Evolutionary conservation across 768 basidiomycete species (phyloP).

Genomic region (Roridomyces roridus): DNA sequence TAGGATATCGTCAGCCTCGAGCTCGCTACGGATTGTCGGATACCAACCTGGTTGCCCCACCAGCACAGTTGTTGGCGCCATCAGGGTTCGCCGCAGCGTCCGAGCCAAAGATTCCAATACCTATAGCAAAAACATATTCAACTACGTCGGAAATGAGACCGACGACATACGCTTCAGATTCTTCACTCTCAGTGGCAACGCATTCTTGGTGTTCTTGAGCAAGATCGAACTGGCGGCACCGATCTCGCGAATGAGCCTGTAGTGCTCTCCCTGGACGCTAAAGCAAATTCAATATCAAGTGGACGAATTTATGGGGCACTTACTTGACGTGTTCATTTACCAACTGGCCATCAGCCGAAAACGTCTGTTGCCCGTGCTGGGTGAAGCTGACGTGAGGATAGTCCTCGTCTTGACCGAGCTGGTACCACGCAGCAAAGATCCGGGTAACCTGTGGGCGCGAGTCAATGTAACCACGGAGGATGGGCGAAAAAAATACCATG

Average conservation of each 20-base stretch:
- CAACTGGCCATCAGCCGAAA: neutral
- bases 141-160: neutral
- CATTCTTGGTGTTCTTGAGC: constrained; percentile 60
- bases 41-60: neutral
- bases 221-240: constrained; percentile 69
- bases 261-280: constrained; percentile 19
- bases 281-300: neutral
- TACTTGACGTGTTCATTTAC: constrained; percentile 13
- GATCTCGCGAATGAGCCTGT: constrained; percentile 63
- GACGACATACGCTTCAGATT: constrained; percentile 38
- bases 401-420: constrained; percentile 22
- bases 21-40: too few relatives aligned
- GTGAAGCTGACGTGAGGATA: constrained; percentile 5
- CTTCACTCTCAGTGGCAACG: constrained; percentile 48
- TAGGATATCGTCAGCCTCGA: too few relatives aligned
- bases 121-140: neutral
- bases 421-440: constrained; percentile 52
- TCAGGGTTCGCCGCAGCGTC: constrained; percentile 41
- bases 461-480: too few relatives aligned
- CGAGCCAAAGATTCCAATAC: constrained; percentile 44
- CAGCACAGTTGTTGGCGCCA: constrained; percentile 37
- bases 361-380: neutral
- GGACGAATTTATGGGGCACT: neutral
- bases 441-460: constrained; percentile 38
- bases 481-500: constrained; percentile 40